These are phyloP conservation scores for Trichoderma reesei DNA, from an alignment of 495 filamentous ascomycete species.

Conservation along the genomic window DNA sequence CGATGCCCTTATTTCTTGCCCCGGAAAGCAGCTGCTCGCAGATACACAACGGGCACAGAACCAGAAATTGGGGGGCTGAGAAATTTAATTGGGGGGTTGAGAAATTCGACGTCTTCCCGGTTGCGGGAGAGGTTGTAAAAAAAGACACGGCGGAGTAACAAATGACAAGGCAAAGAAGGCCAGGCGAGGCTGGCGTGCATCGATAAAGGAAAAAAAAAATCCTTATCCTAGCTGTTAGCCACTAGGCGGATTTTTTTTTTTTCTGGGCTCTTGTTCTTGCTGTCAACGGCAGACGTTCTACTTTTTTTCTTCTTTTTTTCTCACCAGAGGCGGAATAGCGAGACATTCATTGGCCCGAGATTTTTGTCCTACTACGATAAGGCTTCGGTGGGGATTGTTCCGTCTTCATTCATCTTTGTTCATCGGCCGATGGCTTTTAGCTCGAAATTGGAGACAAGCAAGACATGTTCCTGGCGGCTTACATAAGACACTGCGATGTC, in stretches of 20 bases:
- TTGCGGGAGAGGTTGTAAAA: too few species aligned
- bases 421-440: background rate
- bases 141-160: too few species aligned
- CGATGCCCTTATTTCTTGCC: constrained; percentile 7
- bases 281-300: background rate
- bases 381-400: background rate
- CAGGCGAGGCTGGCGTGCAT: constrained; percentile 4
- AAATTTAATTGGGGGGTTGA: background rate
- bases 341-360: background rate
- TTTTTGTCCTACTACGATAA: constrained; percentile 5
- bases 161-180: too few species aligned
- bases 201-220: constrained; percentile 7
- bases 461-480: background rate
- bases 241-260: background rate
- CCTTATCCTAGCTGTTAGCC: background rate
- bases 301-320: background rate
- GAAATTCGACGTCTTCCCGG: too few species aligned
- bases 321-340: background rate
- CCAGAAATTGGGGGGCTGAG: background rate
- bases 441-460: background rate
- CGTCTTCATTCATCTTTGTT: background rate
- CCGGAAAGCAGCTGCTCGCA: constrained; percentile 6
- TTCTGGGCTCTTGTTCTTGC: too few species aligned
- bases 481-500: background rate
- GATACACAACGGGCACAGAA: constrained; percentile 7